These are phyloP conservation scores for Grigorovia transvaalensis DNA, from an alignment of 805 yeast species.

Conservation along the genomic window DNA sequence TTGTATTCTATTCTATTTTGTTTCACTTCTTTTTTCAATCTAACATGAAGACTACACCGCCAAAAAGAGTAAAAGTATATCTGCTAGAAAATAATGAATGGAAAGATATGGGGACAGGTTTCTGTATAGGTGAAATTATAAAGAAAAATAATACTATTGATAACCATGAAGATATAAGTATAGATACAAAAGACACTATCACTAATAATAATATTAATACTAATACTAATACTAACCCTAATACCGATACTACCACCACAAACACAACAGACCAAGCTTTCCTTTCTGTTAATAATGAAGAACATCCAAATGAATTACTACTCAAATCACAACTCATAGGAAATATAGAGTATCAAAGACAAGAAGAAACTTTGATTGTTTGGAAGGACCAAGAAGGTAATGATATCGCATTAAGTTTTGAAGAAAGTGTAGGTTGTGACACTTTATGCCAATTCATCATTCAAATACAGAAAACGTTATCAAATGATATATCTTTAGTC, in stretches of 20 bases:
- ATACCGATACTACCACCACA: background rate
- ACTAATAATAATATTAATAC: too few species aligned
- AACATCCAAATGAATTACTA: conserved; percentile 45
- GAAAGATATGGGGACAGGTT: conserved; percentile 91
- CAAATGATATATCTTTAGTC: conserved; percentile 59
- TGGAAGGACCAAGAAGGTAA: conserved; percentile 70
- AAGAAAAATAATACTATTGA: conserved; percentile 8
- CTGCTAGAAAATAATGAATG: conserved; percentile 71
- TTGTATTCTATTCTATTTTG: too few species aligned
- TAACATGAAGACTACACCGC: conserved; percentile 24
- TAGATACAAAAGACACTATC: too few species aligned
- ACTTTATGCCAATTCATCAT: conserved; percentile 72
- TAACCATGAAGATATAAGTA: too few species aligned
- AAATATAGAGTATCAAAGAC: conserved; percentile 75
- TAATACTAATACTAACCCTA: too few species aligned
- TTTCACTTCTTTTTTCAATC: too few species aligned
- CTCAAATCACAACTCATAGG: conserved; percentile 63
- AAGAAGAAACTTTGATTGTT: conserved; percentile 86
- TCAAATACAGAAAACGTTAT: conserved; percentile 49
- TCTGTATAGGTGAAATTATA: conserved; percentile 59
- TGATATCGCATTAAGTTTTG: conserved; percentile 84
- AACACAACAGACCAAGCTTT: conserved; percentile 33
- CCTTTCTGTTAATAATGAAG: conserved; percentile 65
- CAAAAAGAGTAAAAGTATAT: conserved; percentile 87
- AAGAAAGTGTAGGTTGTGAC: conserved; percentile 84